These are phyloP conservation scores for Aquilaria yunnanensis DNA, from an alignment of 345 rosid genomes.

Conservation along the genomic window DNA sequence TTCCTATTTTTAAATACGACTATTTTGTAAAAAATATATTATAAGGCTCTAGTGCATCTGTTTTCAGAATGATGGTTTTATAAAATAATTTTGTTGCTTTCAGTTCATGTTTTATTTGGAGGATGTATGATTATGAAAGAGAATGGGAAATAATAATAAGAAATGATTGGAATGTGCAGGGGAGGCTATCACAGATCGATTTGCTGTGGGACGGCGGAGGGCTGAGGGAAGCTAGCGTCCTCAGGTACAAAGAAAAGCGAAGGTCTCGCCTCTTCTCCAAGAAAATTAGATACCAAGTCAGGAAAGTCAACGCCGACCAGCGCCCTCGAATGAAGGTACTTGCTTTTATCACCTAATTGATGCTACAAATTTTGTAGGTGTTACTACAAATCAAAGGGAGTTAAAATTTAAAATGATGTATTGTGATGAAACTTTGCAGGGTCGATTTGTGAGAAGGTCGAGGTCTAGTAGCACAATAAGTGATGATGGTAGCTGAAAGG, in stretches of 20 bases:
- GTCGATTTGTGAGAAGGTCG: conserved; percentile 50
- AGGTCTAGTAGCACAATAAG: conserved; percentile 17
- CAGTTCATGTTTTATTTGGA: not conserved
- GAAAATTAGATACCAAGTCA: conserved; percentile 87
- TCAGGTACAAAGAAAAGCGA: conserved; percentile 89
- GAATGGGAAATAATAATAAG: no score
- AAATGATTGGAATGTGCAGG: conserved; percentile 29
- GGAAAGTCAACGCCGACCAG: conserved; percentile 83
- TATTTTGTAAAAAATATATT: no score
- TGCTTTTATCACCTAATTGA: not conserved
- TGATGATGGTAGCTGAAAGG: conserved; percentile 16
- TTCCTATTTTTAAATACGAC: no score
- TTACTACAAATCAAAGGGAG: no score
- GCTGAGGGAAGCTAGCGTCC: conserved; percentile 77
- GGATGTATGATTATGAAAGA: not conserved
- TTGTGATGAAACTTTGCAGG: conserved; percentile 26
- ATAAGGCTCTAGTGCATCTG: no score
- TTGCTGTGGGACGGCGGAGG: conserved; percentile 61
- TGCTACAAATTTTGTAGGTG: no score
- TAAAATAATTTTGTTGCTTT: conserved; percentile 1
- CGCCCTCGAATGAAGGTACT: conserved; percentile 91
- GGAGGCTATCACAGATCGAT: conserved; percentile 72
- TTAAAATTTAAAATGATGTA: not conserved
- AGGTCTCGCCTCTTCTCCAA: conserved; percentile 79
- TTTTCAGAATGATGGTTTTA: no score